phyloP scores from a whole-genome alignment of 805 yeast species.

The Maudiozyma barnettii region DNA sequence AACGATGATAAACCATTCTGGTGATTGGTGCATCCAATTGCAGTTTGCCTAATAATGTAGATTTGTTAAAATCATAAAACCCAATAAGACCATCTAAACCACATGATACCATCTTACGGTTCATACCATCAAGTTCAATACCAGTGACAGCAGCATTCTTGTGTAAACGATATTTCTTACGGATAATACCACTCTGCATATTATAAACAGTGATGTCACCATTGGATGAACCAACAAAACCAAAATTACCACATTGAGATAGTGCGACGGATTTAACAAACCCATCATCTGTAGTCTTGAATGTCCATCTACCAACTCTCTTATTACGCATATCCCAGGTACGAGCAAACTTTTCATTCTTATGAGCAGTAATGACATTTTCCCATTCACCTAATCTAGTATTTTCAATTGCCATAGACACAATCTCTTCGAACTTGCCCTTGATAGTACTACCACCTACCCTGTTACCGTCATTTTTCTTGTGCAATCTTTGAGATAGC shows the following conservation, averaged over 20 bases:
- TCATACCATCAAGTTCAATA: constrained; percentile 80
- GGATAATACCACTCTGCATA: constrained; percentile 78
- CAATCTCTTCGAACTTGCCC: constrained; percentile 71
- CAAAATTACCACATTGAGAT: constrained; percentile 94
- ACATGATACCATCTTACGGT: constrained; percentile 73
- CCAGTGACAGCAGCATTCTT: constrained; percentile 84
- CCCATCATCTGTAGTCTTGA: constrained; percentile 72
- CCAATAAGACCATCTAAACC: constrained; percentile 87
- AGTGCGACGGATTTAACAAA: constrained; percentile 65
- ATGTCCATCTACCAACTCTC: constrained; percentile 64
- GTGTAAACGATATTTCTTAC: constrained; percentile 62
- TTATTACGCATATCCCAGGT: constrained; percentile 81
- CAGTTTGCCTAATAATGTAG: constrained; percentile 56
- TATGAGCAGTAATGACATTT: constrained; percentile 80
- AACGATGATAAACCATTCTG: constrained; percentile 61
- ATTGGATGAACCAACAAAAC: constrained; percentile 73
- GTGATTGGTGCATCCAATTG: constrained; percentile 72
- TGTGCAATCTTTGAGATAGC: constrained; percentile 64
- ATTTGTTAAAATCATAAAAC: constrained; percentile 73
- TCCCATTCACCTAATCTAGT: constrained; percentile 89
- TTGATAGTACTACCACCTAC: constrained; percentile 50
- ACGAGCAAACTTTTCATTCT: constrained; percentile 72
- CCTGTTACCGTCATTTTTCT: constrained; percentile 37
- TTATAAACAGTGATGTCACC: constrained; percentile 86
- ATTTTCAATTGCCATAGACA: constrained; percentile 59